phyloP scores from a whole-genome alignment of 371 early-diverging fungal species.

The Homolaphlyctis polyrhiza region DNA sequence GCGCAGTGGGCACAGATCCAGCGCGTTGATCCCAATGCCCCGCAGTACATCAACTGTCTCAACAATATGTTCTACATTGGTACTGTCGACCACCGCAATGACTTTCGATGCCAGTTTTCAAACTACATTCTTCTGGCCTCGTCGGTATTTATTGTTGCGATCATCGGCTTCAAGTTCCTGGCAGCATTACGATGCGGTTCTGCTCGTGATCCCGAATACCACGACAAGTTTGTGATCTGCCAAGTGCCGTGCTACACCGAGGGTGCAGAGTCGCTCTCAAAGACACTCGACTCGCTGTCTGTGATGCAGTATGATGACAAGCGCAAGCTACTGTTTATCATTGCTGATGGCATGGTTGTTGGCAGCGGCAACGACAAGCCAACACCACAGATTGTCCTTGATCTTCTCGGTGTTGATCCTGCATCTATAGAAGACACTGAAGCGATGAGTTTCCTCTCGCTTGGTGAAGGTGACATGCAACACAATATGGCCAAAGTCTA shows the following conservation, averaged over 20 bases:
- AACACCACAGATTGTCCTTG: conserved; percentile 83
- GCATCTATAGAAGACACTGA: conserved; percentile 35
- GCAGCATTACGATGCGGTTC: conserved; percentile 82
- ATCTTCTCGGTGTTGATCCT: conserved; percentile 78
- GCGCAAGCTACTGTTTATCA: conserved; percentile 66
- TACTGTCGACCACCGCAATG: conserved; percentile 76
- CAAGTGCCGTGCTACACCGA: conserved; percentile 97
- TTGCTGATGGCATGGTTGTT: conserved; percentile 66
- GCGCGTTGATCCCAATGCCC: conserved; percentile 3
- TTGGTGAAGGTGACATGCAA: conserved; percentile 70
- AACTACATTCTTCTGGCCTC: conserved; percentile 80
- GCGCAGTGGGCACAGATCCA: conserved; percentile 13
- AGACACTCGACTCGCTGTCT: conserved; percentile 30
- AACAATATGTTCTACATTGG: conserved; percentile 85
- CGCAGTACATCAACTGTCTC: conserved; percentile 56
- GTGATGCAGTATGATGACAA: conserved; percentile 91
- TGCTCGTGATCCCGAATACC: conserved; percentile 68
- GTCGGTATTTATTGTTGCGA: conserved; percentile 71
- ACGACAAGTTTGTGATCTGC: conserved; percentile 88
- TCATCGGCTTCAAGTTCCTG: conserved; percentile 84
- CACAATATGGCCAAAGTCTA: conserved; percentile 88
- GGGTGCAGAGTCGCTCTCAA: conserved; percentile 60
- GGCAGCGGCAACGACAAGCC: conserved; percentile 87
- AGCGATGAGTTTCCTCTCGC: conserved; percentile 52
- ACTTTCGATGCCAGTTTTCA: conserved; percentile 77